Evolutionary conservation across 2,329 filamentous ascomycete species (phyloP).

Genomic region (Fusarium irregulare): DNA sequence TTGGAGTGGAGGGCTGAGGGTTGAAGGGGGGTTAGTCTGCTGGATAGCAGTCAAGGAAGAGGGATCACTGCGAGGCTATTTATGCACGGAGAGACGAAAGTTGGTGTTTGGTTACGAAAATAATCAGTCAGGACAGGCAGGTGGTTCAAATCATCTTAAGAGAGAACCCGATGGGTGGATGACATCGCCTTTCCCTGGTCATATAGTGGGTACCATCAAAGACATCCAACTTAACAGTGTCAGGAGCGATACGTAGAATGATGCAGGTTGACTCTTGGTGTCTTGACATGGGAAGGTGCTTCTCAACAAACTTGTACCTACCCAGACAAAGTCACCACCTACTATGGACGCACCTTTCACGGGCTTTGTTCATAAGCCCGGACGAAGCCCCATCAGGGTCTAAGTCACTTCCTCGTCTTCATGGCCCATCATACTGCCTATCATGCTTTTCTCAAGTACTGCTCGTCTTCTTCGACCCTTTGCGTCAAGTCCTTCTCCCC

Average conservation of each 20-base stretch:
- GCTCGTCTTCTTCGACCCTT: background rate
- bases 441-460: background rate
- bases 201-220: slow-evolving; percentile 20
- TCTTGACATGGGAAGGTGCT: background rate
- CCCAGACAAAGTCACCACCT: background rate
- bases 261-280: background rate
- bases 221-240: background rate
- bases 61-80: background rate
- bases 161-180: background rate
- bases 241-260: background rate
- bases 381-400: background rate
- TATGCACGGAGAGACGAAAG: background rate
- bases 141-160: no score
- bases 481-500: background rate
- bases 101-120: background rate
- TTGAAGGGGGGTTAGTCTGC: background rate
- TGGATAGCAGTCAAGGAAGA: slow-evolving; percentile 17
- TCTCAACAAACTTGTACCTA: background rate
- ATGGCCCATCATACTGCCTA: background rate
- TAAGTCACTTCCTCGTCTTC: background rate
- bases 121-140: background rate
- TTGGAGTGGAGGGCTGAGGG: slow-evolving; percentile 28
- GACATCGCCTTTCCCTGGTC: slow-evolving; percentile 44
- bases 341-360: no score
- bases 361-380: background rate